These are phyloP conservation scores for Euphorbia celastroides DNA, from an alignment of 441 rosid species.

Conservation along the genomic window DNA sequence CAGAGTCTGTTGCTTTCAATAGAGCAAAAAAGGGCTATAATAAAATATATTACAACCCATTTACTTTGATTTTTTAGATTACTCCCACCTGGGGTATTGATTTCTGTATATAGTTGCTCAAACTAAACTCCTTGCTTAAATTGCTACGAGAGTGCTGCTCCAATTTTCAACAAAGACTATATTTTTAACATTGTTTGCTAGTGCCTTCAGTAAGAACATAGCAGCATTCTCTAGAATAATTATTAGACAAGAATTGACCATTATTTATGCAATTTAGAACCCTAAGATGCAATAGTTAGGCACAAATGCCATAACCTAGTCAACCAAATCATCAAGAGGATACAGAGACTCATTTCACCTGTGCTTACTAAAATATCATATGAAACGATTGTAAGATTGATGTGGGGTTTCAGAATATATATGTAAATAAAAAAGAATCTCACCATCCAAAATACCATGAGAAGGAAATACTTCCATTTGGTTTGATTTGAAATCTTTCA, in stretches of 20 bases:
- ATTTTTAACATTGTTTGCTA: not conserved
- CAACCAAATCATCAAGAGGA: not conserved
- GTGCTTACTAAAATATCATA: not conserved
- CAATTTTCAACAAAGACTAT: not conserved
- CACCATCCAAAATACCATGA: conserved; percentile 40
- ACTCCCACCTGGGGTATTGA: not conserved
- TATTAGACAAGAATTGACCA: not conserved
- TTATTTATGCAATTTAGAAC: not conserved
- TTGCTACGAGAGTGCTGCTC: not conserved
- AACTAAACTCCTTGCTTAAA: not conserved
- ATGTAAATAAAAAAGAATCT: conserved; percentile 25
- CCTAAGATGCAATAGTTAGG: not conserved
- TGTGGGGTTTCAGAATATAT: not conserved
- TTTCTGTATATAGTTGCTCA: not conserved
- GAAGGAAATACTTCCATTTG: conserved; percentile 42
- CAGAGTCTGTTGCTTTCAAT: not conserved
- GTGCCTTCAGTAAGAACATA: not conserved
- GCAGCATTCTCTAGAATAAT: not conserved
- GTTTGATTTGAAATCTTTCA: conserved; percentile 24
- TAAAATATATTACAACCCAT: no score
- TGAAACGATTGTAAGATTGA: not conserved
- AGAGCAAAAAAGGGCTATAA: no score
- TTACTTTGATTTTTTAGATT: no score
- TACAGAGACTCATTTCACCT: not conserved
- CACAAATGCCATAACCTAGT: not conserved